A percentile compares a stretch with the other conserved stretches of the same genome.
Evolutionary conservation across 331 rosid genomes (phyloP).

Genomic region (Malus hybrid): DNA sequence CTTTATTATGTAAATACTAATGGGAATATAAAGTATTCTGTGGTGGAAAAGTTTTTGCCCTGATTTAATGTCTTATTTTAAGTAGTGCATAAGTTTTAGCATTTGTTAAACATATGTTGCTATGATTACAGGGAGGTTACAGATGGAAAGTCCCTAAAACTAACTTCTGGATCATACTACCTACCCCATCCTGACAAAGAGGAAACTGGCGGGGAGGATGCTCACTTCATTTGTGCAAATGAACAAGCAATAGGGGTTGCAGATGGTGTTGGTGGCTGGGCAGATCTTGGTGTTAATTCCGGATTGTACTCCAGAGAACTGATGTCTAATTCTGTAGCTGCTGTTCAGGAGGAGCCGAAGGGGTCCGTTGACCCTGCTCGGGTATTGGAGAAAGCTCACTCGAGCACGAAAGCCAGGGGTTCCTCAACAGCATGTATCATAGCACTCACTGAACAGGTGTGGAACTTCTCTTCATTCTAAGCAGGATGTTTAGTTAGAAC

Average conservation of each 20-base stretch:
- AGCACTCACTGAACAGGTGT: constrained; percentile 85
- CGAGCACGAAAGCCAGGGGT: constrained; percentile 78
- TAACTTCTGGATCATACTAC: constrained; percentile 83
- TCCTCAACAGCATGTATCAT: constrained; percentile 97
- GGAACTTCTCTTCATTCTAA: constrained; percentile 8
- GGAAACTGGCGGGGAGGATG: constrained; percentile 99
- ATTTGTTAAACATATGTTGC: constrained; percentile 3
- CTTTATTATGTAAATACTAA: background rate
- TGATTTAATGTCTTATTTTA: background rate
- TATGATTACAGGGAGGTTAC: constrained; percentile 49
- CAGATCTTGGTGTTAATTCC: constrained; percentile 80
- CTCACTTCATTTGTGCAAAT: constrained; percentile 89
- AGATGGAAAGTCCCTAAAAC: constrained; percentile 53
- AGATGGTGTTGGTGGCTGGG: constrained; percentile 99
- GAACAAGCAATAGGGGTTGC: constrained; percentile 98
- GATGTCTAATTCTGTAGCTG: constrained; percentile 80
- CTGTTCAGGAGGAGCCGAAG: constrained; percentile 89
- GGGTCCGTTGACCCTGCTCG: constrained; percentile 92
- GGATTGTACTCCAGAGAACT: constrained; percentile 91
- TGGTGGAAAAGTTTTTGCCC: background rate
- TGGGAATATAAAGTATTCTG: background rate
- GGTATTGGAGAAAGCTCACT: constrained; percentile 95
- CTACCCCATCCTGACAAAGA: constrained; percentile 98
- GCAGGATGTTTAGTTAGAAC: background rate
- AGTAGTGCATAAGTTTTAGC: background rate